A percentile compares a stretch with the other conserved stretches of the same genome.
Evolutionary conservation across 768 basidiomycete genomes (phyloP).

Genomic region (Pleurotus platypus): DNA sequence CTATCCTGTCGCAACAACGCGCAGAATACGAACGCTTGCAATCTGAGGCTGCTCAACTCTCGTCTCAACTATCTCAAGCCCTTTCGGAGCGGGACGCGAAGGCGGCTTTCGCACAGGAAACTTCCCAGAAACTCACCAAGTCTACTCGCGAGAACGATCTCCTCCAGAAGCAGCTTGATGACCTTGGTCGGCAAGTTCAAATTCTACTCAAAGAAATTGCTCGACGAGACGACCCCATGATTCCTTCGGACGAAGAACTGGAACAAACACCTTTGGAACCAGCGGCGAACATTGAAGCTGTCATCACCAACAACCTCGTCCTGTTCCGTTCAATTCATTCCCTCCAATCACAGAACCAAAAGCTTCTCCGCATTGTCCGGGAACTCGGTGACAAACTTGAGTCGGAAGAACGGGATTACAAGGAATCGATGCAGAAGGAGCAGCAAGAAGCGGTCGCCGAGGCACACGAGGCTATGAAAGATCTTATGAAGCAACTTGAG

Average conservation of each 20-base stretch:
- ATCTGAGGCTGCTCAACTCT: constrained; percentile 76
- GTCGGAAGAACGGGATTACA: constrained; percentile 74
- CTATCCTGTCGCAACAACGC: constrained; percentile 86
- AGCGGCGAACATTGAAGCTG: constrained; percentile 61
- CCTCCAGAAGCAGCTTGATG: constrained; percentile 71
- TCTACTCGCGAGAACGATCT: constrained; percentile 61
- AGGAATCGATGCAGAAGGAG: constrained; percentile 64
- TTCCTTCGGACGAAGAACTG: constrained; percentile 69
- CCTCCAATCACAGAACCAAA: constrained; percentile 92
- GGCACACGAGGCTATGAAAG: constrained; percentile 83
- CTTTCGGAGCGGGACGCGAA: constrained; percentile 74
- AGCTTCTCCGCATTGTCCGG: constrained; percentile 77
- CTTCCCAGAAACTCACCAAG: constrained; percentile 57
- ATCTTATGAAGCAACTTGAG: constrained; percentile 75
- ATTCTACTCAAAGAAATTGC: constrained; percentile 74
- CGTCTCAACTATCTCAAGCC: constrained; percentile 72
- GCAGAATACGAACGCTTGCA: constrained; percentile 83
- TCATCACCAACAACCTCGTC: constrained; percentile 88
- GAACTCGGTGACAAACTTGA: constrained; percentile 86
- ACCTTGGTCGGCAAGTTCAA: constrained; percentile 84
- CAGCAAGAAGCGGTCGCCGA: constrained; percentile 80
- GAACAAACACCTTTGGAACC: constrained; percentile 33
- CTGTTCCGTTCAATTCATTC: constrained; percentile 76
- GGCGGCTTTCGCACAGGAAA: constrained; percentile 50
- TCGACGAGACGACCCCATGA: constrained; percentile 77